These are phyloP conservation scores for Dujonia santamariae DNA, from an alignment of 1,139 yeast genomes.

Conservation along the genomic window DNA sequence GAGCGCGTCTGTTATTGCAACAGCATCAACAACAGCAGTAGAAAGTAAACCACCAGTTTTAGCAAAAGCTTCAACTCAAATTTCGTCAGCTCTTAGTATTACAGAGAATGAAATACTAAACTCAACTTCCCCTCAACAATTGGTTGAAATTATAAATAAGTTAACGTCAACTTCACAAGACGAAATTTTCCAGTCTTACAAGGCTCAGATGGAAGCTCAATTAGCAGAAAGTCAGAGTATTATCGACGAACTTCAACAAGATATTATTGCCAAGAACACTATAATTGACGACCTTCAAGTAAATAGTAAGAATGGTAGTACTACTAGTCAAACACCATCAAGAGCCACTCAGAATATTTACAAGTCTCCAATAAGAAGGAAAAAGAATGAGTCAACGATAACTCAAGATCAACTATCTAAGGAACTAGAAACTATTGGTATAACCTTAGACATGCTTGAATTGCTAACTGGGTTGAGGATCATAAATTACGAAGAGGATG, in stretches of 20 bases:
- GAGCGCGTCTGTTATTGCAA: too few species aligned
- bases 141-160: slow-evolving; percentile 30
- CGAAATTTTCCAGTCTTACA: slow-evolving; percentile 28
- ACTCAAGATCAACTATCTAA: slow-evolving; percentile 31
- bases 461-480: slow-evolving; percentile 56
- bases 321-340: neutral
- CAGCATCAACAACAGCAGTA: too few species aligned
- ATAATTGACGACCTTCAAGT: slow-evolving; percentile 21
- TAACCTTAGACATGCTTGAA: slow-evolving; percentile 54
- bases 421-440: slow-evolving; percentile 45
- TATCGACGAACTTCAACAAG: slow-evolving; percentile 24
- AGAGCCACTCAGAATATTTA: slow-evolving; percentile 3
- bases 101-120: slow-evolving; percentile 27
- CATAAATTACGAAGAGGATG: slow-evolving; percentile 45
- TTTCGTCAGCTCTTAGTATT: too few species aligned
- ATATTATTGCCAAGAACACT: slow-evolving; percentile 24
- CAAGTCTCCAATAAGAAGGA: slow-evolving; percentile 35
- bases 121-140: slow-evolving; percentile 22
- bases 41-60: too few species aligned
- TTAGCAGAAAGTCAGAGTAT: slow-evolving; percentile 26
- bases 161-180: slow-evolving; percentile 37
- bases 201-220: slow-evolving; percentile 24
- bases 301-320: neutral
- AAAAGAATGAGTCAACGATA: slow-evolving; percentile 21
- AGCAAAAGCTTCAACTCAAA: too few species aligned